Evolutionary conservation across 495 filamentous ascomycete species (phyloP), one percentile per base, ranked within the genome.

Genomic region (Cenococcum geophilum): DNA sequence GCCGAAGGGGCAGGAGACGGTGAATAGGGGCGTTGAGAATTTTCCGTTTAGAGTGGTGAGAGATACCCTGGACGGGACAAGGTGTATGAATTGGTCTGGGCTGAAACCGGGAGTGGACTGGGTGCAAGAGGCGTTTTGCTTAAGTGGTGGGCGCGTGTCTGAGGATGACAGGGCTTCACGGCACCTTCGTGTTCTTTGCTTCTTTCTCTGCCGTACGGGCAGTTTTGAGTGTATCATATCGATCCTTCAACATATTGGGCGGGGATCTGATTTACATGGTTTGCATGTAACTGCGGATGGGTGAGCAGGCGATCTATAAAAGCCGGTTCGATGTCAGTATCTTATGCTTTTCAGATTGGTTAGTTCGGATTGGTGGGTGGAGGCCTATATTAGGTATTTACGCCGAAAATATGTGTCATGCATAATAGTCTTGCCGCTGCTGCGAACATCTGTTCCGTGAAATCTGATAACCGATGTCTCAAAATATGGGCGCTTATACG

Each of bases 51-150:
- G 21, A 27, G 23, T 21, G 49, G 40, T 11, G 49, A 22, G 49
- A 52, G 49, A 27, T 52, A 52, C 49, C 49, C 49, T 32, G 20
- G 12, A 0, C 22, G 49, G 25, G 23, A 52, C 25, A 10, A 52
- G 25, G 49, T 52, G 49, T 52, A 52, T 6, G 49, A 52, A 52
- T 25, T 52, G 48, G 49, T 52, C 16, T 25, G 25, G 49, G 16
- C 6, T 2, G 8, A 1, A 22, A 52, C 49, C 5, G 49, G 49
- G 14, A 52, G 49, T 16, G 49, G 23, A 8, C 14, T 27, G 49
- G 10, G 49, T 23, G 49, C 21, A 8, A 23, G 25, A 11, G 23
- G 49, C 20, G 20, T 22, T 52, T 52, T 52, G 40, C 12, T 14
- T 45, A 45, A 16, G 40, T 16, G 40, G 40, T 16, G 12, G 40